Base-by-base conservation (phyloP, 352 stramenopile genomes). In the Globisporangium spinosum region DNA sequence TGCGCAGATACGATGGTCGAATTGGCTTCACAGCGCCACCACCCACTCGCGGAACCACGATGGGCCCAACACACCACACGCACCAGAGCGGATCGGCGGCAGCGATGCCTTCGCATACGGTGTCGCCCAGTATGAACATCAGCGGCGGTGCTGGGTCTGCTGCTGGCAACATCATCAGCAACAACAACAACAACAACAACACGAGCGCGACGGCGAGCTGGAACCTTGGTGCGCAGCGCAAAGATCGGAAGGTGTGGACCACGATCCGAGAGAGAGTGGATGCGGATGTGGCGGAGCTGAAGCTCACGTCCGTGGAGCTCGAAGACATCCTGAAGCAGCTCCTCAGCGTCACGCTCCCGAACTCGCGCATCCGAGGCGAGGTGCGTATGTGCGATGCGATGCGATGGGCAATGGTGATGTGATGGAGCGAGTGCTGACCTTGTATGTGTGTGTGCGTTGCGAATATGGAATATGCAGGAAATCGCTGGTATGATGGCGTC, bases 311-410 rank as follows among this genome's bases (percentile, higher is more conserved):
- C 9, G 86, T 94, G 62, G 83, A 94, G 53, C 67, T 93, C 62
- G 84, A 94, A 49, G 87, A 94, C n/a, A 89, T 92, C n/a, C 64
- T 94, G 3, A 77, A 76, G 49, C 84, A 94, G 65, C 66, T 93
- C n/a, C 62, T 90, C 45, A 59, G 54, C 53, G 68, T 93, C 23
- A 51, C 74, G 38, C 65, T 91, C 47, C 85, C 86, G n/a, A 91
- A 87, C 49, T 63, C 84, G 55, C 79, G 83, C 23, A 87, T 93
- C 65, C 75, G 85, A 60, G 75, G 82, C 56, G 87, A 89, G 49
- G 78, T 84, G 70, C 4, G 75, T 63, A 51, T 27, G n/a, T 20
- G 20, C 15, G 10, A 17, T 38, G 8, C 2, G 1, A 56, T 29
- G 29, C 23, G 12, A 20, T 35, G 17, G 22, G 3, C 7, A 15